Evolutionary conservation across 306 rosid species (phyloP).

Genomic region (Malus sieversii): DNA sequence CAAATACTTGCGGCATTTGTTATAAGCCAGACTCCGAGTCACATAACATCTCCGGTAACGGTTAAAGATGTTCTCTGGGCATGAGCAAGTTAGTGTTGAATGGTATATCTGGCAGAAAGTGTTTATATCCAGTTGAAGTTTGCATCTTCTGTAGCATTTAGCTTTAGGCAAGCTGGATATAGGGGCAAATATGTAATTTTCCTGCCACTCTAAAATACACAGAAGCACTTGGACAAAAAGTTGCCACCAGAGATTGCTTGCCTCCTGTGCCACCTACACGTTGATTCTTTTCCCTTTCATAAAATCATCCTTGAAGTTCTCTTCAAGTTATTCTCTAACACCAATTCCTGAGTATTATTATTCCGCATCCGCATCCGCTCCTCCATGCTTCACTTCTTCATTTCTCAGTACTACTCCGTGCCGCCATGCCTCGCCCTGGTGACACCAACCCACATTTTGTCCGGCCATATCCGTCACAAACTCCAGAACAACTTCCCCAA

Average conservation of each 20-base stretch:
- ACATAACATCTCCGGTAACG: not conserved
- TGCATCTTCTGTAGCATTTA: not conserved
- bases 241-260: slow-evolving; percentile 27
- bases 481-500: not conserved
- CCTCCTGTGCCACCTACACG: slow-evolving; percentile 39
- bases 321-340: slow-evolving; percentile 65
- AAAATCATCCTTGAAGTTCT: slow-evolving; percentile 73
- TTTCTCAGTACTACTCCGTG: slow-evolving; percentile 3
- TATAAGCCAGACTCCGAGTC: not conserved
- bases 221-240: not conserved
- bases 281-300: slow-evolving; percentile 67
- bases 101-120: not conserved
- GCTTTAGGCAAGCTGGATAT: not conserved
- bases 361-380: slow-evolving; percentile 8
- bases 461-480: slow-evolving; percentile 22
- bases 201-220: not conserved
- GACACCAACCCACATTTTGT: slow-evolving; percentile 77
- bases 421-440: slow-evolving; percentile 30
- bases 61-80: not conserved
- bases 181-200: not conserved
- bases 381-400: slow-evolving; percentile 5
- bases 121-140: not conserved
- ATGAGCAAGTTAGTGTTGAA: not conserved
- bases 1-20: not conserved
- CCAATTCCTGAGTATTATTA: slow-evolving; percentile 10